A percentile compares a stretch with the other conserved stretches of the same genome.
Conservation (phyloP, 177 flowering plant species). For the Tripterygium wilfordii region DNA sequence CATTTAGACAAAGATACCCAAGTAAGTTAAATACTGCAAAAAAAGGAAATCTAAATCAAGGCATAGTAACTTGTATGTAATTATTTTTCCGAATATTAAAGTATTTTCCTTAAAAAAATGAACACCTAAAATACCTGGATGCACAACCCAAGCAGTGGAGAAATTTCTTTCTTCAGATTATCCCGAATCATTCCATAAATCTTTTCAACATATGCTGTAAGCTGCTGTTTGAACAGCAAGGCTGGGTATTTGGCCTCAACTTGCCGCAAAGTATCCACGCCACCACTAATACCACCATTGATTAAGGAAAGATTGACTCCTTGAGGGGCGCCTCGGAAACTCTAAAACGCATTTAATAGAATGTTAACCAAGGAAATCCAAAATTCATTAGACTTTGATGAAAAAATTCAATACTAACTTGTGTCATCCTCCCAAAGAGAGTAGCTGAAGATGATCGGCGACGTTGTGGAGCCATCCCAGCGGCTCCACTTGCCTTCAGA, state of each 20-base stretch:
- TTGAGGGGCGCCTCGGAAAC: conserved; percentile 87
- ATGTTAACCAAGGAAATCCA: no score
- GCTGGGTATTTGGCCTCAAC: conserved; percentile 99
- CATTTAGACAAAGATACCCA: conserved; percentile 1
- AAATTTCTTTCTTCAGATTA: conserved; percentile 91
- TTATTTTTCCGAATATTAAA: no score
- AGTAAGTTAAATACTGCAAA: not conserved
- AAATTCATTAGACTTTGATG: no score
- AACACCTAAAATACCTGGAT: conserved; percentile 61
- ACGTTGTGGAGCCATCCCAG: conserved; percentile 88
- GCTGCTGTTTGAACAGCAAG: conserved; percentile 96
- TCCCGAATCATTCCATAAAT: conserved; percentile 98
- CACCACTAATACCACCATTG: conserved; percentile 60
- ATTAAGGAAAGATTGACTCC: conserved; percentile 75
- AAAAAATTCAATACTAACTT: conserved; percentile 51
- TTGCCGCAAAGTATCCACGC: conserved; percentile 77
- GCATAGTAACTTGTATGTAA: no score
- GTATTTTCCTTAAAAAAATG: no score
- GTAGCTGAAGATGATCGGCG: conserved; percentile 79
- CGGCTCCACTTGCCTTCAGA: conserved; percentile 86
- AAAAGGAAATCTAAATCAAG: not conserved
- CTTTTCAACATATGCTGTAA: conserved; percentile 97
- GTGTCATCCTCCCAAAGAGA: conserved; percentile 94
- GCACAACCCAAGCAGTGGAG: conserved; percentile 92
- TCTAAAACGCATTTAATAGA: conserved; percentile 33